These are phyloP conservation scores for Glaciozyma antarctica DNA, from an alignment of 768 basidiomycete genomes.

Conservation along the genomic window DNA sequence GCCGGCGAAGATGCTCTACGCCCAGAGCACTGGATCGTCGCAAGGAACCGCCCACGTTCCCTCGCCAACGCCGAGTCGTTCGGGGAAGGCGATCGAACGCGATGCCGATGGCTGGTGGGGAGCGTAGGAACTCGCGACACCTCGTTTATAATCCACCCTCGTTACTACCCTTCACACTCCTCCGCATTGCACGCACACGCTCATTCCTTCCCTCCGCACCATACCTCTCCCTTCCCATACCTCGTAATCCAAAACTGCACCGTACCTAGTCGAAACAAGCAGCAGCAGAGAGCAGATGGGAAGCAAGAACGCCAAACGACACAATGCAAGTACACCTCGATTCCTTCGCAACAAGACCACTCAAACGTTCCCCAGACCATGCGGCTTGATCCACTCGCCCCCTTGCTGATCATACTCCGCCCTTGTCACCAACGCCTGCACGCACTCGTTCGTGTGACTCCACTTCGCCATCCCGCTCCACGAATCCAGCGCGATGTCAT, in stretches of 20 bases:
- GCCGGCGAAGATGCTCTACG: not conserved
- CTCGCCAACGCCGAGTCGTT: not conserved
- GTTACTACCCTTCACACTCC: too few relatives aligned
- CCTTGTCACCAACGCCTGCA: slow-evolving; percentile 53
- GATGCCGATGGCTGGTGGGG: not conserved
- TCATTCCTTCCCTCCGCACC: too few relatives aligned
- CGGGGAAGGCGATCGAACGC: not conserved
- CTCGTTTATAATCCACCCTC: too few relatives aligned
- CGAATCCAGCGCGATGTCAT: slow-evolving; percentile 62
- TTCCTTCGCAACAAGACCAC: too few relatives aligned
- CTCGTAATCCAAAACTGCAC: too few relatives aligned
- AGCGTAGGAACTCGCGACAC: too few relatives aligned
- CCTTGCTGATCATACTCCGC: slow-evolving; percentile 87
- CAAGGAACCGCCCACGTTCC: not conserved
- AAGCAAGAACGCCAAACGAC: too few relatives aligned
- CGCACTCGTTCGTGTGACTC: slow-evolving; percentile 48
- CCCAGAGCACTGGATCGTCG: not conserved
- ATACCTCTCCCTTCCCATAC: too few relatives aligned
- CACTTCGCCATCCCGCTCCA: slow-evolving; percentile 86
- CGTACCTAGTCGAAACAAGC: too few relatives aligned
- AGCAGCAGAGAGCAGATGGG: too few relatives aligned
- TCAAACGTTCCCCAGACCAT: slow-evolving; percentile 72
- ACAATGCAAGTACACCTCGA: too few relatives aligned
- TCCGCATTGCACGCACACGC: too few relatives aligned
- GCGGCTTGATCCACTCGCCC: slow-evolving; percentile 70